Evolutionary conservation across 805 yeast genomes (phyloP).

Genomic region (Suhomyces emberorum): DNA sequence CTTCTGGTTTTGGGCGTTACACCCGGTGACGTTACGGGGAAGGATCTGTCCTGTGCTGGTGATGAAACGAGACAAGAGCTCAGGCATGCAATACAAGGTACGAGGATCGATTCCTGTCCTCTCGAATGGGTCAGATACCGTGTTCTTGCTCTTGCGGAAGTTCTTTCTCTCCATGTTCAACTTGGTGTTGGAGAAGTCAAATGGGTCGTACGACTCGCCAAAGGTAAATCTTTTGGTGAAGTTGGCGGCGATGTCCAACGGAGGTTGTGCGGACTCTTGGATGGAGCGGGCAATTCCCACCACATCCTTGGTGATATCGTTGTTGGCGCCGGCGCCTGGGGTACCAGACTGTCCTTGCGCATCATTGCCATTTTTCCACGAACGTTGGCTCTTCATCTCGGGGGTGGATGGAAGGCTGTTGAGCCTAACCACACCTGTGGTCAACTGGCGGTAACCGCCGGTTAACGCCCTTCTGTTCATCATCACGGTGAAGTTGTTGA

Average conservation of each 20-base stretch:
- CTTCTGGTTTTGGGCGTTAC: constrained; percentile 64
- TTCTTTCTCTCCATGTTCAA: constrained; percentile 46
- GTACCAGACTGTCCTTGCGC: constrained; percentile 11
- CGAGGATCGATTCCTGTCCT: constrained; percentile 60
- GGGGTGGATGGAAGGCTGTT: constrained; percentile 25
- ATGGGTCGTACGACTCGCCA: constrained; percentile 53
- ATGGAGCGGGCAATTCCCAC: constrained; percentile 34
- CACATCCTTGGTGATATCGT: constrained; percentile 27
- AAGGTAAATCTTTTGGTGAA: constrained; percentile 42
- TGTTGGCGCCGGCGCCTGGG: neutral
- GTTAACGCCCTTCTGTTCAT: neutral
- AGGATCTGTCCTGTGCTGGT: constrained; percentile 73
- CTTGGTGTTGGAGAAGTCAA: constrained; percentile 26
- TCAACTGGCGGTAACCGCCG: constrained; percentile 4
- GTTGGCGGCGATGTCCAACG: constrained; percentile 26
- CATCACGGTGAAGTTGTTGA: neutral
- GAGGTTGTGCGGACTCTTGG: constrained; percentile 30
- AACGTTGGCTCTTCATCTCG: constrained; percentile 27
- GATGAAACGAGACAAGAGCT: constrained; percentile 59
- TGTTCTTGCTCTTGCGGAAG: constrained; percentile 16
- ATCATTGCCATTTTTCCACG: constrained; percentile 25
- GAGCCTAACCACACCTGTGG: constrained; percentile 2
- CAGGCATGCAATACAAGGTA: constrained; percentile 71
- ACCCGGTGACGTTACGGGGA: constrained; percentile 69
- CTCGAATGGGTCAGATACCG: constrained; percentile 37